Conservation (phyloP, 768 basidiomycete species). For the Artomyces pyxidatus region DNA sequence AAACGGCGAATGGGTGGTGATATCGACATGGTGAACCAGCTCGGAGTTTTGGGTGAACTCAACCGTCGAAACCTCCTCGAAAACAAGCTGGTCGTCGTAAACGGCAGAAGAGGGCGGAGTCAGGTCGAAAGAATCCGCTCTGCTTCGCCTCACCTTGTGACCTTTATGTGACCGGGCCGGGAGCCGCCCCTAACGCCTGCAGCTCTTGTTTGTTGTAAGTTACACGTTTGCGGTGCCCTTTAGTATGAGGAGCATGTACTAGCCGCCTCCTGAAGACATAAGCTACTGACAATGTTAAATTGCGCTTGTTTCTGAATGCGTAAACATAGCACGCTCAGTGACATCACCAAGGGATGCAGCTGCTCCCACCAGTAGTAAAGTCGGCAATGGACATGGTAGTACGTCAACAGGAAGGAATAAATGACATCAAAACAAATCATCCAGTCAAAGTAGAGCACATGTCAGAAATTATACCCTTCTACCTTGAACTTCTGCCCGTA, state of each 20-base stretch:
- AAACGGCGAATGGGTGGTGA: constrained; percentile 55
- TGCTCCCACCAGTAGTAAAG: too few species aligned
- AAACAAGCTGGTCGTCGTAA: not conserved
- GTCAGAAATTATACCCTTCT: constrained; percentile 72
- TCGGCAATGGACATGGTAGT: too few species aligned
- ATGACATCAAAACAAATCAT: not conserved
- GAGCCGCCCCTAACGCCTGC: not conserved
- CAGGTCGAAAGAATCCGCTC: not conserved
- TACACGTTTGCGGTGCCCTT: too few species aligned
- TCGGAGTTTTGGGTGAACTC: too few species aligned
- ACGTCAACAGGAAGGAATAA: not conserved
- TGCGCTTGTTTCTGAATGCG: too few species aligned
- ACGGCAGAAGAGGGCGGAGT: too few species aligned
- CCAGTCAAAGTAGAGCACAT: not conserved
- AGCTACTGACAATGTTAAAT: too few species aligned
- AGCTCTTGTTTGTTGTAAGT: too few species aligned
- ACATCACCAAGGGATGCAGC: not conserved
- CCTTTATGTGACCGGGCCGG: not conserved
- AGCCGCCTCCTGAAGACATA: too few species aligned
- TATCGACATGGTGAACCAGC: constrained; percentile 24
- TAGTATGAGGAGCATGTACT: too few species aligned
- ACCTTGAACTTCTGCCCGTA: constrained; percentile 87
- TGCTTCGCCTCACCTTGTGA: constrained; percentile 1
- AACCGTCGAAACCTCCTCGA: too few species aligned
- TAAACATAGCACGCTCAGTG: not conserved